Conservation (phyloP, 2,329 filamentous ascomycete genomes). For the Clathrospora elynae region DNA sequence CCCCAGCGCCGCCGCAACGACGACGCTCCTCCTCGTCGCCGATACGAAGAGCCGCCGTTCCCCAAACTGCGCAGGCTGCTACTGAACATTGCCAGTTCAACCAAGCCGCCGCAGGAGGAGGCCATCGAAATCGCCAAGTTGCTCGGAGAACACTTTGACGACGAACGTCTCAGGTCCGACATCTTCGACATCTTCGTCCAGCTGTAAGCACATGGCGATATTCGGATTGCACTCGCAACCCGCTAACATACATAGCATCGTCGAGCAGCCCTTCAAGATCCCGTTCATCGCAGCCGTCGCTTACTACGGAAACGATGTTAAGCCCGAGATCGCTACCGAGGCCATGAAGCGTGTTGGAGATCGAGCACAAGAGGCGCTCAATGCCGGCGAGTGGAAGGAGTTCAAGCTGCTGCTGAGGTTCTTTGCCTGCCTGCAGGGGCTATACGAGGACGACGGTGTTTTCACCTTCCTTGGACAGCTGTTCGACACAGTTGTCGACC, state of each 20-base stretch:
- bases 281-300: slow-evolving; percentile 88
- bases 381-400: slow-evolving; percentile 80
- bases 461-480: slow-evolving; percentile 86
- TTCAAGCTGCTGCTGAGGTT: slow-evolving; percentile 92
- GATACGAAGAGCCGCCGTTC: slow-evolving; percentile 44
- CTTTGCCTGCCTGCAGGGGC: slow-evolving; percentile 79
- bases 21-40: slow-evolving; percentile 36
- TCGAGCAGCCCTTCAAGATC: slow-evolving; percentile 97
- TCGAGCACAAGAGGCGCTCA: slow-evolving; percentile 69
- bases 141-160: slow-evolving; percentile 75
- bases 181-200: slow-evolving; percentile 78
- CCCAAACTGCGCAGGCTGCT: slow-evolving; percentile 44
- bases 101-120: slow-evolving; percentile 46
- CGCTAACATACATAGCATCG: slow-evolving; percentile 54
- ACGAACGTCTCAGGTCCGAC: slow-evolving; percentile 73
- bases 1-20: slow-evolving; percentile 41
- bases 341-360: slow-evolving; percentile 68
- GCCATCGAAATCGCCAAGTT: slow-evolving; percentile 58
- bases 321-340: slow-evolving; percentile 73
- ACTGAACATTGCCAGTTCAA: slow-evolving; percentile 47
- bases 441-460: slow-evolving; percentile 82
- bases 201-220: slow-evolving; percentile 58
- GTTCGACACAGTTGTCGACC: slow-evolving; percentile 87
- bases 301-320: slow-evolving; percentile 76
- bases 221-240: background rate